These are phyloP conservation scores for Daedaleopsis sinensis DNA, from an alignment of 768 basidiomycete genomes.

Conservation along the genomic window DNA sequence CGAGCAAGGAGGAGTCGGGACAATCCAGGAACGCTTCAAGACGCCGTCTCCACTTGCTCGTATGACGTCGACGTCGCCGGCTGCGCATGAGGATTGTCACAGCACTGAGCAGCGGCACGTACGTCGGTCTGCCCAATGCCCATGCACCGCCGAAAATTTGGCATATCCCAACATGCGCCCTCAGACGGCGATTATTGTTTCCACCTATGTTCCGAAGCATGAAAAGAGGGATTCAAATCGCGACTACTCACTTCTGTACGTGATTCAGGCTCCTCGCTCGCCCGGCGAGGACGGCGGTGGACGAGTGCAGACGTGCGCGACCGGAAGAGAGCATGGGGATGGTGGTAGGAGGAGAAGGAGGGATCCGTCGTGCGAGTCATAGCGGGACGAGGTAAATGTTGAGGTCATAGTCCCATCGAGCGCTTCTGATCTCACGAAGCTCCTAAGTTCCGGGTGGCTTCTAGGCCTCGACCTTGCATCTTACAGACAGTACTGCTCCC, in stretches of 20 bases:
- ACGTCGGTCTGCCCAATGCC: too few relatives aligned
- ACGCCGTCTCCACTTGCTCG: too few relatives aligned
- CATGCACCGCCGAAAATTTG: too few relatives aligned
- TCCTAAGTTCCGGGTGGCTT: neutral
- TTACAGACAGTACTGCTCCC: too few relatives aligned
- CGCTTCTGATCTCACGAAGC: neutral
- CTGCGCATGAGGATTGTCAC: too few relatives aligned
- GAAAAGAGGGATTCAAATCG: neutral
- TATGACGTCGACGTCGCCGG: too few relatives aligned
- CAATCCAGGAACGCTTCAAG: too few relatives aligned
- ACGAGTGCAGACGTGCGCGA: slow-evolving; percentile 7
- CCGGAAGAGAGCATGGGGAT: slow-evolving; percentile 18
- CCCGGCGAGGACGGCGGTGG: neutral
- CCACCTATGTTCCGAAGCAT: neutral
- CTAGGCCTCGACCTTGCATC: too few relatives aligned
- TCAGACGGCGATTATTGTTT: too few relatives aligned
- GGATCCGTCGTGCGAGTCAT: slow-evolving; percentile 8
- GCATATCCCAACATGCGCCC: too few relatives aligned
- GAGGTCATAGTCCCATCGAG: slow-evolving; percentile 13
- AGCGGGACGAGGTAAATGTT: neutral
- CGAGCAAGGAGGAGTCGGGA: too few relatives aligned
- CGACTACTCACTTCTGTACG: slow-evolving; percentile 1
- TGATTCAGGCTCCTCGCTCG: neutral
- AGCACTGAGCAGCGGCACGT: too few relatives aligned
- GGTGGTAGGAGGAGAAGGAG: slow-evolving; percentile 4